Evolutionary conservation across 2,329 filamentous ascomycete species (phyloP), one percentile per base, ranked within the genome.

Genomic region (Botryotinia convoluta): DNA sequence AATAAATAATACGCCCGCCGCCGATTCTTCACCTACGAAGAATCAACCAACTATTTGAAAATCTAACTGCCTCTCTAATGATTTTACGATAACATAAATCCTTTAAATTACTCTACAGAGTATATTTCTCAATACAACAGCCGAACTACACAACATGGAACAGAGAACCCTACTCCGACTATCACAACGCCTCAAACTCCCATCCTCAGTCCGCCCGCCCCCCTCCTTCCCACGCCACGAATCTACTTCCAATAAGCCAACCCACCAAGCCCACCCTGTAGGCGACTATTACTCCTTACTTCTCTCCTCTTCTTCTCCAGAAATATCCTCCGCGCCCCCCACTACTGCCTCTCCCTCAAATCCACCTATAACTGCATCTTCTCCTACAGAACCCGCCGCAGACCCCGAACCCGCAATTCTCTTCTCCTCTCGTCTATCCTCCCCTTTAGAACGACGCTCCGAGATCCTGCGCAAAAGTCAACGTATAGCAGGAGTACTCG

Each of bases 341-440:
- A 77, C 76, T 29, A 76, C 74, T 26, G 39, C 74, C 16, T 74
- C 75, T 29, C 29, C 69, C 10, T 74, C 69, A 60, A 74, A 77
- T 32, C 78, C 75, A 6, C 76, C 77, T 32, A 77, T 74, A 45
- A 76, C 75, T 20, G 20, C 74, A 16, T 74, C 75, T 54, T 72
- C 63, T 42, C 62, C 51, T 44, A 29, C 62, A 73, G 29, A 51
- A 29, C 35, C 22, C 20, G 14, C 72, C 61, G 39, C 59, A 26
- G 74, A 76, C 62, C 60, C 77, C 3, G 87, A 86, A 79, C 88
- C 90, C 71, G 84, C 89, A 62, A 89, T 97, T 79, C 87, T 98
- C 45, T 98, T 99, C 80, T 94, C 94, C 32, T 92, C 93, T 12
- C 89, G 91, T 14, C 87, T 96, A 22, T 90, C 91, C 37, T 93